Evolutionary conservation across 345 rosid species (phyloP), one percentile per base, ranked within the genome.

Genomic region (Jatropha curcas): DNA sequence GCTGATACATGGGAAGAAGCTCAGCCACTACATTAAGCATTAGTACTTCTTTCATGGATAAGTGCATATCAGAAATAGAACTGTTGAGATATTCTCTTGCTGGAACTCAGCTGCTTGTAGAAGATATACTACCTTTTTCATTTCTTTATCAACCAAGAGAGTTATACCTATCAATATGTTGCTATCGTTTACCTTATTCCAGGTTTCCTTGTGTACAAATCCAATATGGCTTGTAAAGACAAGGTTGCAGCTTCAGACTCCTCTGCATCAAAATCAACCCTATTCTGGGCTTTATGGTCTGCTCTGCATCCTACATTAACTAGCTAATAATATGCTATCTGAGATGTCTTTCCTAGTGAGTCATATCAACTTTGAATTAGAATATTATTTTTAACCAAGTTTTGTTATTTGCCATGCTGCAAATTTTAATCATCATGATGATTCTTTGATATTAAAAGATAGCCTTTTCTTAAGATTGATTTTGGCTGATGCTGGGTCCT

Each of bases 151-250:
- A n/a, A 64, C 31, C 33, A 43, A 64, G 30, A 30, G 35, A 12
- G 34, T 60, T 35, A 8, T 1, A 48, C 20, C 67, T 60, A 24
- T 46, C 31, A 17, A 52, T 35, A 16, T 20, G n/a, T 39, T n/a
- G 28, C 48, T 7, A 25, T 58, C 55, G 64, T 74, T 35, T 81
- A 60, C 65, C 34, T 39, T 24, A 74, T 73, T 57, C 71, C 84
- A 92, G 98, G 98, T 90, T 71, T 90, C 87, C 73, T 71, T 94
- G 74, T 94, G 94, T 84, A 89, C 98, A 61, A 92, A 92, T 84
- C 95, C 98, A 48, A 75, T 94, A 75, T 94, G 97, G 98, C 90
- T 94, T 41, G 88, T 94, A 64, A 94, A 92, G 82, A 94, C 98
- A 60, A 94, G 98, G 81, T 70, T 92, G 86, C 97, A 94, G 88